phyloP scores from a whole-genome alignment of 2,329 filamentous ascomycete species.

The Cryphonectria carpinicola region DNA sequence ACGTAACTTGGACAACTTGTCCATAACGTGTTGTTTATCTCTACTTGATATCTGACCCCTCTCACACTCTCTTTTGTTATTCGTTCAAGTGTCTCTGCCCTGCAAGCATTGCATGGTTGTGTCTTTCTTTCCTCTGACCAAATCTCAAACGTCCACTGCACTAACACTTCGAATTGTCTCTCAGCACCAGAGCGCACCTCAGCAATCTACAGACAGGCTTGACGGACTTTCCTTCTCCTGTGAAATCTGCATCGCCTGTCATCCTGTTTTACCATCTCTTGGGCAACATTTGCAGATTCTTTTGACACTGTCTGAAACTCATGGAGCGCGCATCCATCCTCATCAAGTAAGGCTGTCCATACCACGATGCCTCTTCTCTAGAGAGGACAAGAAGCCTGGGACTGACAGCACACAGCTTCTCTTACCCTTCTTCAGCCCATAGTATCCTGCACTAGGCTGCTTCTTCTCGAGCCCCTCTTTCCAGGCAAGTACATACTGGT shows the following conservation, averaged over 20 bases:
- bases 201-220: background rate
- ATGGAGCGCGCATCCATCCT: slow-evolving; percentile 5
- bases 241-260: background rate
- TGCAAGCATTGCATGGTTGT: background rate
- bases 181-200: background rate
- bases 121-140: background rate
- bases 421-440: background rate
- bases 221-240: background rate
- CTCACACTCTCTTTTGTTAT: background rate
- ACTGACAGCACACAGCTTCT: background rate
- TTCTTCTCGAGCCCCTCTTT: background rate
- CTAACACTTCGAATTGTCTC: background rate
- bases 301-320: background rate
- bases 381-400: background rate
- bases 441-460: background rate
- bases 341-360: slow-evolving; percentile 1
- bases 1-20: background rate
- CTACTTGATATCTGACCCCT: background rate
- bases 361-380: background rate
- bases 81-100: background rate
- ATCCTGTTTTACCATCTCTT: background rate
- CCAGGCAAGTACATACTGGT: background rate
- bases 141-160: background rate
- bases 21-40: background rate
- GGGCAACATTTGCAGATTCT: background rate